These are phyloP conservation scores for Beauveria brongniartii DNA, from an alignment of 2,329 filamentous ascomycete species.

Conservation along the genomic window DNA sequence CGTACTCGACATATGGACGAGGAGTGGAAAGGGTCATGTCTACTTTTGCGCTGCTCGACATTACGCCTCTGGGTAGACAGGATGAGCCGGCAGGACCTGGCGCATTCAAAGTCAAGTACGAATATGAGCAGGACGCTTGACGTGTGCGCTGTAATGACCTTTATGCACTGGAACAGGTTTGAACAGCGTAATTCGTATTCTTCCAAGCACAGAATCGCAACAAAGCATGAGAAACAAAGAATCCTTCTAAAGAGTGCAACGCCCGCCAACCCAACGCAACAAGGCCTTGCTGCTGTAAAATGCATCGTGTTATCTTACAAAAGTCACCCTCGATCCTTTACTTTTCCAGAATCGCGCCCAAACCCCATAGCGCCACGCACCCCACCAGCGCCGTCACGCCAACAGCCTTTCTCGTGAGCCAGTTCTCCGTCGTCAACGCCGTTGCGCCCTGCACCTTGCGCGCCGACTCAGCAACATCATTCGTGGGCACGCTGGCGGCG, in stretches of 20 bases:
- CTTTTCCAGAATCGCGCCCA: constrained; percentile 44
- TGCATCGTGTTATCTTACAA: neutral
- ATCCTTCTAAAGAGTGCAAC: constrained; percentile 1
- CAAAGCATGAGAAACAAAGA: neutral
- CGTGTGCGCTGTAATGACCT: neutral
- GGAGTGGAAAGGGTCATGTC: constrained; percentile 24
- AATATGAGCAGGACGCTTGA: constrained; percentile 15
- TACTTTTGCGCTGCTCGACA: constrained; percentile 25
- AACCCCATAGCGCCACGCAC: constrained; percentile 50
- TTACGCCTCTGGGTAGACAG: constrained; percentile 28
- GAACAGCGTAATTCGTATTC: neutral
- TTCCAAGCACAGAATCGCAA: neutral
- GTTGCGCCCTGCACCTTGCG: constrained; percentile 36
- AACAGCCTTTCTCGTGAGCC: constrained; percentile 57
- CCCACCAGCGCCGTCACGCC: constrained; percentile 56
- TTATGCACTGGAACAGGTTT: too few species aligned
- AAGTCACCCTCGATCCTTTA: constrained; percentile 10
- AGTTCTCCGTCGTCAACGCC: constrained; percentile 56
- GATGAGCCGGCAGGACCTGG: constrained; percentile 18
- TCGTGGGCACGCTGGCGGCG: constrained; percentile 22
- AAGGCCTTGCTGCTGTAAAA: neutral
- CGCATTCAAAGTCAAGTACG: constrained; percentile 20
- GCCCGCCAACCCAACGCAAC: constrained; percentile 3
- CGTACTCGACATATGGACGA: constrained; percentile 27
- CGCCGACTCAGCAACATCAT: constrained; percentile 11